These are phyloP conservation scores for Ganoderma resinaceum DNA, from an alignment of 1,284 basidiomycete species.

Conservation along the genomic window DNA sequence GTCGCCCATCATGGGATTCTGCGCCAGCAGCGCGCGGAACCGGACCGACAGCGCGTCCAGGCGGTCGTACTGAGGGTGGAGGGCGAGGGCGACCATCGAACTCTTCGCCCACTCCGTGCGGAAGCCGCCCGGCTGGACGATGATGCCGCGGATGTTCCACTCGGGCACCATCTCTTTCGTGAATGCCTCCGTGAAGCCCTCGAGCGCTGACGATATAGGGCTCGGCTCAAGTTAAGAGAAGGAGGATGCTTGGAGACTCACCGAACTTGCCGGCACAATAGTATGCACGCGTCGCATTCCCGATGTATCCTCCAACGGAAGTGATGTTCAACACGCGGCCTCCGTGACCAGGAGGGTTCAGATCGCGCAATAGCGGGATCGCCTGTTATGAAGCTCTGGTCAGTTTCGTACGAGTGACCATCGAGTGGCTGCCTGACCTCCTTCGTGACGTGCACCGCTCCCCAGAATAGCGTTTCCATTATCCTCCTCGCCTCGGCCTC, in stretches of 20 bases:
- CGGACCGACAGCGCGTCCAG: constrained; percentile 8
- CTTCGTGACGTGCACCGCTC: constrained; percentile 41
- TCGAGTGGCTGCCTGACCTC: constrained; percentile 11
- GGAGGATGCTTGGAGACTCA: too few relatives aligned
- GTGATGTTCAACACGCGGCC: constrained; percentile 43
- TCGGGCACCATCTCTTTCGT: constrained; percentile 43
- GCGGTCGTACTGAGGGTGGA: constrained; percentile 9
- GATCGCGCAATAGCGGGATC: constrained; percentile 46
- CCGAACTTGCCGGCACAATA: constrained; percentile 41
- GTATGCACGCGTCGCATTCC: constrained; percentile 34
- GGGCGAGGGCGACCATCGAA: constrained; percentile 11
- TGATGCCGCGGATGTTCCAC: constrained; percentile 50
- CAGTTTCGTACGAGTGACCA: too few relatives aligned
- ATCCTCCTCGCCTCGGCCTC: constrained; percentile 40
- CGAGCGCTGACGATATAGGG: constrained; percentile 25
- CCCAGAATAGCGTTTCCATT: constrained; percentile 49
- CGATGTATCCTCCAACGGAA: constrained; percentile 37
- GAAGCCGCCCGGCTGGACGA: constrained; percentile 29
- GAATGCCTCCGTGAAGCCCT: constrained; percentile 44
- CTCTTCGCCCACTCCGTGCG: constrained; percentile 15
- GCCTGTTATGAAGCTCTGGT: constrained; percentile 31
- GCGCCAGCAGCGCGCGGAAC: constrained; percentile 4
- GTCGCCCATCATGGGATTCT: constrained; percentile 11
- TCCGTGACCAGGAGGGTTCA: constrained; percentile 41
- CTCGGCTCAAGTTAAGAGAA: neutral